Evolutionary conservation across 2,329 filamentous ascomycete genomes (phyloP), one percentile per base, ranked within the genome.

Genomic region (Diaporthe citri): DNA sequence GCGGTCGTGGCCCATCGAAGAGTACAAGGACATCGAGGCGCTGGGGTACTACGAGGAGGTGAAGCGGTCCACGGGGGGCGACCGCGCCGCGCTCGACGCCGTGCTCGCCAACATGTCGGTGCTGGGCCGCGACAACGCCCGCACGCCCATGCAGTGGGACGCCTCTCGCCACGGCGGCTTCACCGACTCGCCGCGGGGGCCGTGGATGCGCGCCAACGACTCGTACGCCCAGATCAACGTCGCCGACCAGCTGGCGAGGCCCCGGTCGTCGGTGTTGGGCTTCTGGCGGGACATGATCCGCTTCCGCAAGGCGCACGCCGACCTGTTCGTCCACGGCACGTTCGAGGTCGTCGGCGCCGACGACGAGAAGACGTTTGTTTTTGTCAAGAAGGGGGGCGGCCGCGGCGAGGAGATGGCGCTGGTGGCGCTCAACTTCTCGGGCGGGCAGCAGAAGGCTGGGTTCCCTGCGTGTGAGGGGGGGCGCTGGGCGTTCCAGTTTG

Each of bases 61-160:
- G 15, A 81, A 78, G 17, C 73, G 73, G 46, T 59, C 74, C 25
- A 78, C 78, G 10, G 64, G 79, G 1, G 76, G 79, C n/a, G 80
- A 85, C 73, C 78, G 82, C 12, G 82, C 84, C 55, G 82, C 81
- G 39, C 82, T 90, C 2, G 84, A 83, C 17, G 84, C 87, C 51
- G 88, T 87, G 0, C 86, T 88, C 78, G 81, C 84, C 12, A 85
- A 89, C 52, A 84, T 94, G 70, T 88, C 91, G 77, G 85, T 88
- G 75, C 87, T 93, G 41, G 91, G 88, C 8, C 86, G 92, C 43
- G 92, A 94, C 80, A 90, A 94, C 79, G 88, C 91, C 12, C 87
- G 93, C n/a, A 88, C 90, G 4, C 93, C 93, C 0, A 90, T 95
- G 84, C 91, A 93, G 77, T 94, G 93, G 93, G 87, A 87, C 73